Evolutionary conservation across 148 eudicot genomes (phyloP).

Genomic region (Silene latifolia): DNA sequence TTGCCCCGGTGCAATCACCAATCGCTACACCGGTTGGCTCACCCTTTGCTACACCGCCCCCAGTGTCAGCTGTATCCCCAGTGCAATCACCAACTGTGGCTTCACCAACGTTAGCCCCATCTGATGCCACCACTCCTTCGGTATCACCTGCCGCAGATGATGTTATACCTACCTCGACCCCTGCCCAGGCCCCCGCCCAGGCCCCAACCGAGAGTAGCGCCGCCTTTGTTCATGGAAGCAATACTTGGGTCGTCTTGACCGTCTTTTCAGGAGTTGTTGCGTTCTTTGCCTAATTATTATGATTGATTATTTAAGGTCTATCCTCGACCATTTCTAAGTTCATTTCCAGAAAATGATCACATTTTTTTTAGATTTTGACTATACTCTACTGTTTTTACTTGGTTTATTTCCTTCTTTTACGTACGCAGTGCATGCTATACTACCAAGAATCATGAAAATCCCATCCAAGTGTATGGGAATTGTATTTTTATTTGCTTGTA

Average conservation of each 20-base stretch:
- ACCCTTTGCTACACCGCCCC: background rate
- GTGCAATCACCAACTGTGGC: background rate
- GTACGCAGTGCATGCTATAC: background rate
- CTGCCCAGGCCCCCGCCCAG: constrained; percentile 19
- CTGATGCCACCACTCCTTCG: background rate
- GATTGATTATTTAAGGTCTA: background rate
- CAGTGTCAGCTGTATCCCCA: constrained; percentile 14
- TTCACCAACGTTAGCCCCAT: background rate
- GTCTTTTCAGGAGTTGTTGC: constrained; percentile 6
- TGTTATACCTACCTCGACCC: background rate
- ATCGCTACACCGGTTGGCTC: background rate
- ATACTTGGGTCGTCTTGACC: background rate
- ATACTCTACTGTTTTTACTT: background rate
- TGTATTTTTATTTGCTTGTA: background rate
- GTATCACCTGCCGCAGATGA: background rate
- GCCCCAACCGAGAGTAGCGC: background rate
- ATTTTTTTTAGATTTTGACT: background rate
- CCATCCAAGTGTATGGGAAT: background rate
- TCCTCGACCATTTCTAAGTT: background rate
- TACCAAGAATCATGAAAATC: background rate
- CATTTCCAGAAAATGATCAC: background rate
- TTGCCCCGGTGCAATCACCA: constrained; percentile 14
- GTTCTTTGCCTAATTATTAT: background rate
- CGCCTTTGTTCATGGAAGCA: constrained; percentile 7
- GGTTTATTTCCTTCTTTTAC: background rate